These are phyloP conservation scores for Glycine soja DNA, from an alignment of 306 rosid species.

Conservation along the genomic window DNA sequence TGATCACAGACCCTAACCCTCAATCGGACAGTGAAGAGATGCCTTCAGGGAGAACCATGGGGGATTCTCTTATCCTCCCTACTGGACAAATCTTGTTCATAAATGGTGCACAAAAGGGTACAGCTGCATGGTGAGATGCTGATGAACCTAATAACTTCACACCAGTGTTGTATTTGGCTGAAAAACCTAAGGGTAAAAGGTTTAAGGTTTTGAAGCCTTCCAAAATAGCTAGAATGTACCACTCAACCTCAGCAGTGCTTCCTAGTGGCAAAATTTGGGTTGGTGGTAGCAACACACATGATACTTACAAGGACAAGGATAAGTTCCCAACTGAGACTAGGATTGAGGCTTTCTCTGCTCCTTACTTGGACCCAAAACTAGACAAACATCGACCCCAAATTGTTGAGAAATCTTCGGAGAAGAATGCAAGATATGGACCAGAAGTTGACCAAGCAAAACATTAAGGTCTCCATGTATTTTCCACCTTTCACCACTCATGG, in stretches of 20 bases:
- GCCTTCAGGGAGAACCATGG: constrained; percentile 84
- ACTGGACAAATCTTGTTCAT: constrained; percentile 72
- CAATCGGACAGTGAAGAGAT: constrained; percentile 65
- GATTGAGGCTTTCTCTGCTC: constrained; percentile 75
- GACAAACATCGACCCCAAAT: constrained; percentile 50
- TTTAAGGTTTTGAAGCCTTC: constrained; percentile 49
- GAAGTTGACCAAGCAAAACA: constrained; percentile 5
- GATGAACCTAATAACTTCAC: constrained; percentile 69
- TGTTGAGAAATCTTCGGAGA: not conserved
- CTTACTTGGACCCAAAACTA: constrained; percentile 60
- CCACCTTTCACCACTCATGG: constrained; percentile 98
- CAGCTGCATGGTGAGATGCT: constrained; percentile 83
- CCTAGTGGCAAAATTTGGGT: constrained; percentile 74
- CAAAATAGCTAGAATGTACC: constrained; percentile 81
- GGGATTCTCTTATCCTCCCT: constrained; percentile 74
- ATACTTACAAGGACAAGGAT: constrained; percentile 54
- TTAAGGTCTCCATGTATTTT: constrained; percentile 67
- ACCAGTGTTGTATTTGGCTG: constrained; percentile 64
- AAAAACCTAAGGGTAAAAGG: constrained; percentile 43
- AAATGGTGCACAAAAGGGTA: constrained; percentile 77
- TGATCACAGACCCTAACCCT: constrained; percentile 56
- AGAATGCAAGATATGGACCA: not conserved
- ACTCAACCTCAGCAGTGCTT: constrained; percentile 74
- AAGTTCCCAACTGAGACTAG: constrained; percentile 79
- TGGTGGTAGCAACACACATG: constrained; percentile 84